These are phyloP conservation scores for Auricularia cornea DNA, from an alignment of 768 basidiomycete genomes.

Conservation along the genomic window DNA sequence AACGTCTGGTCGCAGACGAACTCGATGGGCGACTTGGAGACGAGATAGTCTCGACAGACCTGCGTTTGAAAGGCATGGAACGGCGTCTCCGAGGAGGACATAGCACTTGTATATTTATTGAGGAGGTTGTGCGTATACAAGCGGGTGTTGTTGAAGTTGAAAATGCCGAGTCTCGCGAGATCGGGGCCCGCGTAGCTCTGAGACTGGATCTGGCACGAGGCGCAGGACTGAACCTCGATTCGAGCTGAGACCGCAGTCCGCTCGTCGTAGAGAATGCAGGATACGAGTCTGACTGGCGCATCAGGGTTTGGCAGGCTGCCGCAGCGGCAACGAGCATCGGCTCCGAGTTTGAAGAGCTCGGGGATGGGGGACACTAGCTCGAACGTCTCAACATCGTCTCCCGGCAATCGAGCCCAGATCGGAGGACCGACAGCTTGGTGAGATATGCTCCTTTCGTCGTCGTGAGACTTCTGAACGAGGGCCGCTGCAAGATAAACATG, in stretches of 20 bases:
- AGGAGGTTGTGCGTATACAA: no score
- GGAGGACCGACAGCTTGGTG: background rate
- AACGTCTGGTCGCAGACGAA: constrained; percentile 14
- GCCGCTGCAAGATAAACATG: background rate
- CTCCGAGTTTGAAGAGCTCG: background rate
- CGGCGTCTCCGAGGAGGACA: no score
- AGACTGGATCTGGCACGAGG: background rate
- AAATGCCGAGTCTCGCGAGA: constrained; percentile 4
- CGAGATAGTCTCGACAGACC: no score
- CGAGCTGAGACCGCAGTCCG: background rate
- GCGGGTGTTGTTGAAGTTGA: constrained; percentile 13
- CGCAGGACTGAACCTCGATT: background rate
- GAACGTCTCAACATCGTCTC: background rate
- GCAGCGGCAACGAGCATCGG: background rate
- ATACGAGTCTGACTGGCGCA: background rate
- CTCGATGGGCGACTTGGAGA: no score
- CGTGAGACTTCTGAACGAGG: background rate
- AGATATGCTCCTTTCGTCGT: background rate
- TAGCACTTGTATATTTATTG: no score
- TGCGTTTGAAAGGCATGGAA: no score
- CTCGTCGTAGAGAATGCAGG: background rate
- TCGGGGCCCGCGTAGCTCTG: constrained; percentile 8
- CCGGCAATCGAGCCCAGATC: background rate
- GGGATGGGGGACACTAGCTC: background rate
- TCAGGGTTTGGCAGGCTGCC: background rate